These are phyloP conservation scores for Tetragonia tetragonoides DNA, from an alignment of 148 eudicot genomes.

Conservation along the genomic window DNA sequence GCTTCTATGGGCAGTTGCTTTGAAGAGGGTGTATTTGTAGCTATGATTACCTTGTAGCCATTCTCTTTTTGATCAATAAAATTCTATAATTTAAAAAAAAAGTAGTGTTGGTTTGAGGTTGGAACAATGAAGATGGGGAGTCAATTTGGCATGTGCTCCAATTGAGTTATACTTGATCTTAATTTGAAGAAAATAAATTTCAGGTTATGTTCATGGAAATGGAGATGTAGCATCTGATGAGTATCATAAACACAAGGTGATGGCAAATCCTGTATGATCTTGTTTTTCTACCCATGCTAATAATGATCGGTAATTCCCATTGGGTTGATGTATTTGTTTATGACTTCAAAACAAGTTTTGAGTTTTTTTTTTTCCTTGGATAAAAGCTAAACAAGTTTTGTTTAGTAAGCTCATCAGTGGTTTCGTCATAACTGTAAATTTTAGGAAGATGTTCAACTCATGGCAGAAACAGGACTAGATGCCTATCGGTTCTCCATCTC, in stretches of 20 bases:
- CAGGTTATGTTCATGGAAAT: neutral
- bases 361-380: too few species aligned
- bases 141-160: too few species aligned
- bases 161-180: neutral
- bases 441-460: conserved; percentile 56
- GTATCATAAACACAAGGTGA: conserved; percentile 45
- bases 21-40: too few species aligned
- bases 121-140: neutral
- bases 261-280: neutral
- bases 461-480: conserved; percentile 54
- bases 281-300: neutral
- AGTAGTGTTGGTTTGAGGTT: neutral
- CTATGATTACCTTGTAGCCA: too few species aligned
- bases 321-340: neutral
- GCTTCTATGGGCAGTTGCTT: too few species aligned
- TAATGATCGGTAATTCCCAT: neutral
- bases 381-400: too few species aligned
- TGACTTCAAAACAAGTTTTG: too few species aligned
- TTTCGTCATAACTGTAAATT: neutral
- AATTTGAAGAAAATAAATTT: neutral
- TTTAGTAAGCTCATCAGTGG: too few species aligned
- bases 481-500: conserved; percentile 62
- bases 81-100: too few species aligned
- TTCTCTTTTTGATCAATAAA: too few species aligned
- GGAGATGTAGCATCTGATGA: conserved; percentile 37